phyloP scores from a whole-genome alignment of 73 alveolate species.

The Paraurostyla sp. region DNA sequence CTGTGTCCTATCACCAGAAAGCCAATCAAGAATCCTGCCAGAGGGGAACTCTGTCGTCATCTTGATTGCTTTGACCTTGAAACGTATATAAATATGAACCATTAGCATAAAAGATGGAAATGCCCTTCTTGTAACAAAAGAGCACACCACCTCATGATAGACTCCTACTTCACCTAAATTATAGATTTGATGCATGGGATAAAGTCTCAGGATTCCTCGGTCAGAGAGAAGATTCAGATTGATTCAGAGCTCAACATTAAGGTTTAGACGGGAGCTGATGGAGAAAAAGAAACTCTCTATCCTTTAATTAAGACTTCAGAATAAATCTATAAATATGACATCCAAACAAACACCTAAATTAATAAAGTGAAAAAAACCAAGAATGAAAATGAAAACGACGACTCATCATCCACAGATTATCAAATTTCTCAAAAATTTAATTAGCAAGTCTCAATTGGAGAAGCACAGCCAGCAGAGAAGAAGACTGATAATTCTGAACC shows the following conservation, averaged over 20 bases:
- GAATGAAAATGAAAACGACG: no score
- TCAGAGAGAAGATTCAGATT: constrained; percentile 8
- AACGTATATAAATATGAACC: constrained; percentile 59
- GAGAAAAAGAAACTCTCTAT: neutral
- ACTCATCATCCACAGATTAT: no score
- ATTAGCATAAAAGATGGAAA: constrained; percentile 61
- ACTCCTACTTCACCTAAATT: constrained; percentile 29
- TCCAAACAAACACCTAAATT: no score
- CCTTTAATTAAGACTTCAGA: neutral
- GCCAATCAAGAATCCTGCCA: constrained; percentile 64
- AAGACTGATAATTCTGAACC: no score
- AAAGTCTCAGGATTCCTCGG: neutral
- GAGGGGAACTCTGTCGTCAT: constrained; percentile 75
- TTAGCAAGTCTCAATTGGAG: no score
- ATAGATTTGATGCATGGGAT: neutral
- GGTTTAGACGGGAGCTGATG: neutral
- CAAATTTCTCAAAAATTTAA: no score
- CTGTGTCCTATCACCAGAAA: constrained; percentile 68
- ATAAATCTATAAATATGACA: neutral
- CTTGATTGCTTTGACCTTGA: constrained; percentile 71
- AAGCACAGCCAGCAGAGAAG: no score
- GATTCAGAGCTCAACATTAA: neutral
- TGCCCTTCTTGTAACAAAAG: constrained; percentile 70
- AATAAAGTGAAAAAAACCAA: no score
- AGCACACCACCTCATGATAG: constrained; percentile 48